Base-by-base conservation (phyloP, 2,329 filamentous ascomycete genomes). In the Cercospora zeae-maydis region DNA sequence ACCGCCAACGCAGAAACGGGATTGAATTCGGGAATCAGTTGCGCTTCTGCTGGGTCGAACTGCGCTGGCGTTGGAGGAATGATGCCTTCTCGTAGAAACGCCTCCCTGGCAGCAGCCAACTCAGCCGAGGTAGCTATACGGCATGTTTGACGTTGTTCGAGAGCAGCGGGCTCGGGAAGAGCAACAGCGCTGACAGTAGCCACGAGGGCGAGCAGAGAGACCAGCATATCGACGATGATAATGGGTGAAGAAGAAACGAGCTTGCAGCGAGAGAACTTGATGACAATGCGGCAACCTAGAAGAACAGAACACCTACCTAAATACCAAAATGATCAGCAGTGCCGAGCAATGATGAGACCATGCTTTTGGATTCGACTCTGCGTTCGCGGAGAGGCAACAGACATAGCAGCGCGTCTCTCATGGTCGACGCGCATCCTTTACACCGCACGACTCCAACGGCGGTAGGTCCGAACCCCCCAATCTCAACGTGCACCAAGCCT, bases 11-110 rank as follows among this genome's bases (percentile, higher is more conserved):
- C 59, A 16, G 63, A 42, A 4, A 49, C 65, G 3, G 70, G 70
- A 8, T 65, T 42, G 61, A 71, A 69, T 8, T 54, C 51, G 1
- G 66, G 66, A 13, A 70, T 62, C 21, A 71, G 45, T 51, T 68
- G 58, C 21, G 47, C 47, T n/a, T 53, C 52, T 9, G 24, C 34
- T 8, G 42, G 56, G 13, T 55, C 30, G 56, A 59, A 63, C 16
- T 59, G 34, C 4, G 55, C 56, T 24, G 56, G 61, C n/a, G 55
- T 59, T 33, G 39, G 63, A 30, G 69, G 67, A 9, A 70, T 64
- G 10, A 71, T 52, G 34, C 63, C 61, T 3, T 67, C 64, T 14
- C 58, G 45, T 1, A 55, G 52, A 59, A 71, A 69, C 11, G 67
- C 66, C 11, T 39, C 49, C 42, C 65, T 62, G 5, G 63, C 63